A percentile compares a stretch with the other conserved stretches of the same genome.
Evolutionary conservation across 257 asterid genomes (phyloP).

Genomic region (Rehmannia glutinosa): DNA sequence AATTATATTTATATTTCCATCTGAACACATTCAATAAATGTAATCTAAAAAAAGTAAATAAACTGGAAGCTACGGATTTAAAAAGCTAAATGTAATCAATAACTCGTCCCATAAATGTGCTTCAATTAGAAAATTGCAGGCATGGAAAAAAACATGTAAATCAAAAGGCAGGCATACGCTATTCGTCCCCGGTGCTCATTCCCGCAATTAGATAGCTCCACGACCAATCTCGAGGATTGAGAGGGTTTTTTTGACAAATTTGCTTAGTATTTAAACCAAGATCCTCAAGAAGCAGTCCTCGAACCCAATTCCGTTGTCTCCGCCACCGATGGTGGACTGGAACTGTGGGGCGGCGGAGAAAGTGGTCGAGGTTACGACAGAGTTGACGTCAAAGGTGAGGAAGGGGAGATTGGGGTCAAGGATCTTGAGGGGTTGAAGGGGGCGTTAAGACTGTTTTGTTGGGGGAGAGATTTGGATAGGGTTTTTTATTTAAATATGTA

Average conservation of each 20-base stretch:
- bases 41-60: neutral
- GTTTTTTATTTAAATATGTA: neutral
- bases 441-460: constrained; percentile 47
- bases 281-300: constrained; percentile 57
- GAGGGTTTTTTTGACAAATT: constrained; percentile 56
- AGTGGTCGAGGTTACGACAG: constrained; percentile 41
- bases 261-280: constrained; percentile 59
- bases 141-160: constrained; percentile 55
- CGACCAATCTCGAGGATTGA: constrained; percentile 50
- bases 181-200: constrained; percentile 61
- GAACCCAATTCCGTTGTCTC: constrained; percentile 32
- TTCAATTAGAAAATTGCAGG: constrained; percentile 43
- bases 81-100: neutral
- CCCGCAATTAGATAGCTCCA: constrained; percentile 67
- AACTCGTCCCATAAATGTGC: neutral
- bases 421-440: constrained; percentile 53
- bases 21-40: neutral
- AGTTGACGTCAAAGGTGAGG: constrained; percentile 50
- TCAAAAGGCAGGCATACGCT: constrained; percentile 59
- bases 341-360: constrained; percentile 48
- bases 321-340: constrained; percentile 27
- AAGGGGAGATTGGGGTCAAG: constrained; percentile 42
- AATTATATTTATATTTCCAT: neutral
- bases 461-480: constrained; percentile 22
- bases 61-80: neutral